A percentile compares a stretch with the other conserved stretches of the same genome.
These are phyloP conservation scores for Colletotrichum ledebouriae DNA, from an alignment of 2,329 filamentous ascomycete species.

Conservation along the genomic window DNA sequence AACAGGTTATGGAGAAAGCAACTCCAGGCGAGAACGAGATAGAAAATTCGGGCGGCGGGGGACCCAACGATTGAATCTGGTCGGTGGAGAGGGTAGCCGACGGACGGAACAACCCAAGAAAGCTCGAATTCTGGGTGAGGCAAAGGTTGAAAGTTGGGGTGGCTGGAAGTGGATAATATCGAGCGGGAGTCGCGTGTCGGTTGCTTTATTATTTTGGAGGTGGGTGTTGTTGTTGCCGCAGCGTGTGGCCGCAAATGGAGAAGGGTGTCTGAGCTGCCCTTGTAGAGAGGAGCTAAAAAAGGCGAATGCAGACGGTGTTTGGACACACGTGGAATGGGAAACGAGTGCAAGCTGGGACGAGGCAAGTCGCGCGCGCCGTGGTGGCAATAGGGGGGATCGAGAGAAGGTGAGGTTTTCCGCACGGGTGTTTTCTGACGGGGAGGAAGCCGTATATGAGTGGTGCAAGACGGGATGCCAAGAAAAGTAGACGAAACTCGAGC, in stretches of 20 bases:
- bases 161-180: conserved; percentile 41
- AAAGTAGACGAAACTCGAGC: conserved; percentile 33
- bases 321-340: conserved; percentile 20
- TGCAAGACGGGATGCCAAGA: conserved; percentile 37
- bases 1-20: neutral
- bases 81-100: neutral
- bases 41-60: conserved; percentile 26
- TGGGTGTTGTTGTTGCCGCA: conserved; percentile 6
- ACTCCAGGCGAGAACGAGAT: neutral
- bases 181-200: conserved; percentile 33
- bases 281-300: conserved; percentile 11
- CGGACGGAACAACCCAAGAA: neutral
- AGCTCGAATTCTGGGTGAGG: conserved; percentile 10
- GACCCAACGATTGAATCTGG: neutral
- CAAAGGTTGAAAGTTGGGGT: conserved; percentile 29
- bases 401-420: conserved; percentile 4
- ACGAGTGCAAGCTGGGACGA: conserved; percentile 33
- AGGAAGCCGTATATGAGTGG: conserved; percentile 11
- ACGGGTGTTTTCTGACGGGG: conserved; percentile 22
- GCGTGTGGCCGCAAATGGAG: conserved; percentile 11
- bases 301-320: conserved; percentile 15
- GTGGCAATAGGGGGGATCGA: conserved; percentile 18
- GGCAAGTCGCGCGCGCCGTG: conserved; percentile 9
- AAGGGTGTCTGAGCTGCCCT: conserved; percentile 33
- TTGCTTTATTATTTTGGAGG: conserved; percentile 24